Evolutionary conservation across 345 rosid genomes (phyloP), one percentile per base, ranked within the genome.

Genomic region (Euphorbia peplus): DNA sequence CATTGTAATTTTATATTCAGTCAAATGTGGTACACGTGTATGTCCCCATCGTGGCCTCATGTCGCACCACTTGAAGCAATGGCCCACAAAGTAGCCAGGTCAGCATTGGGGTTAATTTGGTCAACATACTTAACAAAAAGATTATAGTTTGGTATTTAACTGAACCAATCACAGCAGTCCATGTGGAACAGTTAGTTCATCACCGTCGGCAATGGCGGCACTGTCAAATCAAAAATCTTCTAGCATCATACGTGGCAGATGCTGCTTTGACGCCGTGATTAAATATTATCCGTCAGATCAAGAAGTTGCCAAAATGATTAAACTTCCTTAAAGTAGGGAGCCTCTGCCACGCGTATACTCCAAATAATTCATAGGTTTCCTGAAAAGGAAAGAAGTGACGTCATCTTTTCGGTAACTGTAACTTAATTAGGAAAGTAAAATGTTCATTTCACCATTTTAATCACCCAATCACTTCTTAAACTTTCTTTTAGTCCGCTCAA

Each of bases 61-160:
- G 87, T 69, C 71, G 81, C 70, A 67, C 59, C 79, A 61, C 10
- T 4, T 72, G 84, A 73, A 78, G 78, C 84, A 80, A 77, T 71
- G 74, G 50, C 75, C 85, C 82, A 73, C 69, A 5, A 6, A 0
- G 5, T 12, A 3, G 72, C 78, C 83, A 70, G 15, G 63, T 73
- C 73, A 72, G 19, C 65, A 18, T 24, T n/a, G 0, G 5, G 50
- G 37, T 21, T 52, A 29, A 52, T 26, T 28, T 37, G 15, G 75
- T 75, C 73, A 69, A 72, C 63, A 14, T 30, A 5, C 48, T 46
- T 39, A 18, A 14, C n/a, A 52, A 11, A 1, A 13, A 58, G 37
- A 46, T 25, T 58, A 47, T 18, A 58, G 77, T 73, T 78, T 5
- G 77, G 76, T 55, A 56, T n/a, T 60, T 73, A 0, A 3, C 8